These are phyloP conservation scores for Cladosporium phlei DNA, from an alignment of 2,329 filamentous ascomycete species.

Conservation along the genomic window DNA sequence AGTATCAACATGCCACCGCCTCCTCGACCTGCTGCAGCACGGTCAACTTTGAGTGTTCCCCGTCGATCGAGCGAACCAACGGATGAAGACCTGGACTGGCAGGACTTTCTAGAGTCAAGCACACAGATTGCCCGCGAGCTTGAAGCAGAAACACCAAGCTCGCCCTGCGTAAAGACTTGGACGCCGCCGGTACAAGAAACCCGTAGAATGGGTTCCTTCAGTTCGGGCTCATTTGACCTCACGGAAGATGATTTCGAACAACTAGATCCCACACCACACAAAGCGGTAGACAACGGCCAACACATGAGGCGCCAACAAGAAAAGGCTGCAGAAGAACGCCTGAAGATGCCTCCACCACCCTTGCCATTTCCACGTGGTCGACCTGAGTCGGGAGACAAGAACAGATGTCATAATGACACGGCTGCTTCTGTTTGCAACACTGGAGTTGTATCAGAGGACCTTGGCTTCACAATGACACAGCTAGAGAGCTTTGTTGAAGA, in stretches of 20 bases:
- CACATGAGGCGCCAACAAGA: not conserved
- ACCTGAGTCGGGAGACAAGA: too few relatives aligned
- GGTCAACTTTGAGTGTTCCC: not conserved
- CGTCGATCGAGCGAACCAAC: not conserved
- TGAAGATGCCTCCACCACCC: slow-evolving; percentile 19
- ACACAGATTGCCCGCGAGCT: slow-evolving; percentile 45
- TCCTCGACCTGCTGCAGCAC: not conserved
- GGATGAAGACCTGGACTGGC: not conserved
- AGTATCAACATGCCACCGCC: slow-evolving; percentile 15
- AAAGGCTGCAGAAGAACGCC: not conserved
- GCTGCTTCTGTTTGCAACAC: too few relatives aligned
- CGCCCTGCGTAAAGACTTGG: not conserved
- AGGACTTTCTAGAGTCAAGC: slow-evolving; percentile 34
- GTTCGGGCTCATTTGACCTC: slow-evolving; percentile 37
- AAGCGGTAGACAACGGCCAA: not conserved
- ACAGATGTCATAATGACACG: too few relatives aligned
- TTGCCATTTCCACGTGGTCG: too few relatives aligned
- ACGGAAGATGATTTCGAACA: slow-evolving; percentile 39
- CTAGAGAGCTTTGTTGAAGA: slow-evolving; percentile 33
- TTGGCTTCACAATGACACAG: slow-evolving; percentile 29
- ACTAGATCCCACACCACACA: slow-evolving; percentile 20
- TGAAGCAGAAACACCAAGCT: slow-evolving; percentile 18
- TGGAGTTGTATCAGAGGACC: not conserved
- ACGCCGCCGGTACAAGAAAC: not conserved
- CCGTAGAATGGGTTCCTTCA: slow-evolving; percentile 29